These are phyloP conservation scores for Fraxinus dipetala DNA, from an alignment of 305 asterid genomes.

Conservation along the genomic window DNA sequence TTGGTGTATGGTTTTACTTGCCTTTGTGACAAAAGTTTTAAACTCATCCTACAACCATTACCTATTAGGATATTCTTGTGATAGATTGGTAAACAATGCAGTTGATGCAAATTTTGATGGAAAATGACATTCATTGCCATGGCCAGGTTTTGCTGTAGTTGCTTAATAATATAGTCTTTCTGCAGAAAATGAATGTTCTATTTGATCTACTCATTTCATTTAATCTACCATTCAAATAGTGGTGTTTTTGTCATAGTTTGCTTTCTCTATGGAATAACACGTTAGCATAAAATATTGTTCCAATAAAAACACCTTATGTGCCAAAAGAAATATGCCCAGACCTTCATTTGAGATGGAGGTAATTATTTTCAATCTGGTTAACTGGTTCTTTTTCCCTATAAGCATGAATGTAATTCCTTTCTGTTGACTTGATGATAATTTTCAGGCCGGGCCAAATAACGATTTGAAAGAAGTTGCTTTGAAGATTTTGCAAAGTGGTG, in stretches of 20 bases:
- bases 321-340: background rate
- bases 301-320: background rate
- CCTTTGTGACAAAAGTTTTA: background rate
- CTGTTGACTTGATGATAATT: constrained; percentile 29
- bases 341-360: background rate
- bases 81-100: background rate
- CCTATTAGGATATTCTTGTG: background rate
- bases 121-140: background rate
- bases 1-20: background rate
- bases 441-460: constrained; percentile 80
- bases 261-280: background rate
- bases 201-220: background rate
- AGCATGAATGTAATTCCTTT: constrained; percentile 19
- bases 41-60: background rate
- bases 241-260: background rate
- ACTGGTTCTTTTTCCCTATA: background rate
- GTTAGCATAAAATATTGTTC: background rate
- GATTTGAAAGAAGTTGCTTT: constrained; percentile 62
- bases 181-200: background rate
- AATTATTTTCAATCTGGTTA: background rate
- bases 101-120: background rate
- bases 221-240: background rate
- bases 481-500: constrained; percentile 68
- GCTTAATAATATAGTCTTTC: background rate
- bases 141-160: background rate